A percentile compares a stretch with the other conserved stretches of the same genome.
These are phyloP conservation scores for Cyberlindnera galapagoensis DNA, from an alignment of 805 yeast species.

Conservation along the genomic window DNA sequence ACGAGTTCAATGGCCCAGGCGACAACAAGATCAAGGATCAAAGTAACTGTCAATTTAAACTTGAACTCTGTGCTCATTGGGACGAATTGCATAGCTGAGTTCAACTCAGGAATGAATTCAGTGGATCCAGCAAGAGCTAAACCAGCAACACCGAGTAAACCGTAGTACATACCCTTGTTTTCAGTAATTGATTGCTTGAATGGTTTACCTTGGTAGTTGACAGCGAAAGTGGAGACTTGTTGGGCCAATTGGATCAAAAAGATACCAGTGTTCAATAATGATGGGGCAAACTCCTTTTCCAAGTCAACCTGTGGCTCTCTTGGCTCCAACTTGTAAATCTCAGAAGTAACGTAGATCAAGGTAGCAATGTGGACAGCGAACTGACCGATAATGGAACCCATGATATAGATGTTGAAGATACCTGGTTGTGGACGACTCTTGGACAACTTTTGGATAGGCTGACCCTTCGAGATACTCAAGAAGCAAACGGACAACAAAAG, in stretches of 20 bases:
- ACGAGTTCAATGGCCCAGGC: conserved; percentile 73
- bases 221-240: conserved; percentile 96
- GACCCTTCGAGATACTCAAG: conserved; percentile 90
- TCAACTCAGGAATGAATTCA: conserved; percentile 90
- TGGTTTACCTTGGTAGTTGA: conserved; percentile 95
- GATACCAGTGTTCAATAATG: conserved; percentile 92
- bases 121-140: conserved; percentile 89
- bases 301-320: conserved; percentile 85
- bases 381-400: conserved; percentile 97
- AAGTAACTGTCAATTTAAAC: conserved; percentile 62
- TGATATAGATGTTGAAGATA: conserved; percentile 88
- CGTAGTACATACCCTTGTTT: conserved; percentile 96
- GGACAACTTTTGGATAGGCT: conserved; percentile 80
- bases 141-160: conserved; percentile 83
- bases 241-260: conserved; percentile 91
- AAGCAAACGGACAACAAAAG: conserved; percentile 87
- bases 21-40: conserved; percentile 69
- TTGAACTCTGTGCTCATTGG: conserved; percentile 76
- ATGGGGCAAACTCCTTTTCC: conserved; percentile 83
- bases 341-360: conserved; percentile 73
- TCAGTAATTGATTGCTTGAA: conserved; percentile 86
- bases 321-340: conserved; percentile 86
- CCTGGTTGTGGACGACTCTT: conserved; percentile 97
- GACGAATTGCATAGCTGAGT: conserved; percentile 87
- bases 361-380: conserved; percentile 88